Evolutionary conservation across 768 basidiomycete species (phyloP).

Genomic region (Russula brevipes): DNA sequence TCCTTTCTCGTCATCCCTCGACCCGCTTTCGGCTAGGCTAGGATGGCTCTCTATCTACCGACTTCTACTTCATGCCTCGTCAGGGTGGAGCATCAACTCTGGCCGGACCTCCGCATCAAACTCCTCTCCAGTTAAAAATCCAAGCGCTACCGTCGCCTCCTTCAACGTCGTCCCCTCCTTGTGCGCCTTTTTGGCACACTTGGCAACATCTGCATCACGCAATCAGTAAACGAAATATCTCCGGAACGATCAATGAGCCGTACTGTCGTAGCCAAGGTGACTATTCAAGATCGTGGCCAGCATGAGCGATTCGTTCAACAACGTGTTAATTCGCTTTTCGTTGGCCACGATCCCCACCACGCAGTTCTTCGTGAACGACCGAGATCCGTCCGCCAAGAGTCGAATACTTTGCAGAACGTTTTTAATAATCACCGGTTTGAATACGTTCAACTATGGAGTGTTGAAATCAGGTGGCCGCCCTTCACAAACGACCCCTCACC

Average conservation of each 20-base stretch:
- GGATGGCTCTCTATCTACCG: neutral
- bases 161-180: constrained; percentile 95
- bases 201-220: constrained; percentile 75
- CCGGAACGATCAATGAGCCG: constrained; percentile 33
- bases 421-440: constrained; percentile 98
- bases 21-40: constrained; percentile 8
- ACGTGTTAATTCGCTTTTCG: constrained; percentile 82
- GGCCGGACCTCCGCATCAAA: constrained; percentile 93
- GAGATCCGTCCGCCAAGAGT: constrained; percentile 84
- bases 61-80: constrained; percentile 37
- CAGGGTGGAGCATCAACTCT: constrained; percentile 83
- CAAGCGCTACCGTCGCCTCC: constrained; percentile 86
- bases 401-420: constrained; percentile 96
- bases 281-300: constrained; percentile 96
- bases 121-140: constrained; percentile 81
- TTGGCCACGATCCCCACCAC: constrained; percentile 95
- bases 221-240: constrained; percentile 13
- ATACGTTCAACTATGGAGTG: constrained; percentile 80
- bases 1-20: constrained; percentile 18
- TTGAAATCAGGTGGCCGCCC: neutral
- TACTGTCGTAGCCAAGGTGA: constrained; percentile 94
- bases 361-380: constrained; percentile 96
- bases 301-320: constrained; percentile 96
- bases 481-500: constrained; percentile 40
- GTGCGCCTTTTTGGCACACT: constrained; percentile 99